Evolutionary conservation across 164 flowering plant species (phyloP), one percentile per base, ranked within the genome.

Genomic region (Vitis cinerea): DNA sequence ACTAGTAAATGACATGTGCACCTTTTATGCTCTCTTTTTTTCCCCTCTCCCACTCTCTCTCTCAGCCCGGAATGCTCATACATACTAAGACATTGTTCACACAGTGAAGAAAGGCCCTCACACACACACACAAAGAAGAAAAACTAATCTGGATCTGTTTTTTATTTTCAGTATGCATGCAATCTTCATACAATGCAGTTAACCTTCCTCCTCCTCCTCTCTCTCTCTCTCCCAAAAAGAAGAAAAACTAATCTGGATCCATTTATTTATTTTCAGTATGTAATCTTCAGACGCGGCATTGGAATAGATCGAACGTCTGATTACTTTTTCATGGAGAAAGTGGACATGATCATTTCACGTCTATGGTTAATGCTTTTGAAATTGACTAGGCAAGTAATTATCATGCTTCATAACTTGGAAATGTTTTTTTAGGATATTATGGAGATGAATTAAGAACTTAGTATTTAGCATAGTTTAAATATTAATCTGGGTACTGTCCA

Each of bases 251-350:
- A 52, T 17, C n/a, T 52, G 10, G 29, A 4, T 49, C 30, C 30
- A 1, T 73, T 16, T 71, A 65, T 58, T 62, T 70, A 15, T 67
- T 68, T 71, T 59, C 72, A 96, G 99, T 93, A 90, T 37, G 57
- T 93, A 58, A 90, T 96, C 68, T 93, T 93, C 67, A 83, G 97
- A 44, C 96, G 97, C 44, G 99, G 99, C 60, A 84, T 91, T 80
- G 99, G 99, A 52, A 81, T 89, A 70, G 99, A 96, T 82, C 76
- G 72, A 19, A 96, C 97, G 15, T 86, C 85, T 52, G 91, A 88
- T 70, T 89, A 75, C 77, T 96, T 96, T 82, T 67, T 93, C 80
- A 85, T 91, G 97, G 99, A 90, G 89, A 96, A 96, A 83, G 81
- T 96, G 78, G 98, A 93, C 73, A 86, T 86, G 88, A 74, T 96